Base-by-base conservation (phyloP, 768 basidiomycete genomes). In the Boletus rufocinnamomeus region DNA sequence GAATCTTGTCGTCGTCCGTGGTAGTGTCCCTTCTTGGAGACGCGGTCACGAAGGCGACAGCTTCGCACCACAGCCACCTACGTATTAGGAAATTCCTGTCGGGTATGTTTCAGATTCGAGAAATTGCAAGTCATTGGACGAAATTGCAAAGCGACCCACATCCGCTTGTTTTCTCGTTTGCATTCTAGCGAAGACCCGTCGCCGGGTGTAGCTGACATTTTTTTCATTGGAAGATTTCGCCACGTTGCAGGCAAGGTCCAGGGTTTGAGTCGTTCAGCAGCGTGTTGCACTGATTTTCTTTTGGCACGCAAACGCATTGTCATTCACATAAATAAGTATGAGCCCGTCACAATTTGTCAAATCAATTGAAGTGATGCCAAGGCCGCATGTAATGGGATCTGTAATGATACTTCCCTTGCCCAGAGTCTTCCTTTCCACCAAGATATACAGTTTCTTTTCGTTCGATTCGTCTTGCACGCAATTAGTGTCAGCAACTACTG, bases 1-100 rank as follows among this genome's bases (percentile, higher is more conserved):
- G 34, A 32, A 6, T 0, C 35, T 50, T 11, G 61, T 44, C 47
- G 66, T 64, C 35, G 55, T 54, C 32, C 14, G 45, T 50, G 56
- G 46, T 54, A 32, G 45, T 40, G 47, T 40, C 35, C 30, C 14
- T 32, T 14, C 23, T 11, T 41, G n/a, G 49, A 40, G 50, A 16
- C 16, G 40, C 35, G 10, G 41, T 16, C n/a, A 21, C 25, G 13
- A 21, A 41, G 28, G 32, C n/a, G 23, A 44, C 1, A 9, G 25
- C 17, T 13, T 27, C n/a, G 4, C 19, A 3, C 3, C 44, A 55
- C 48, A 48, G 38, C 37, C 55, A 54, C 49, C 0, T 23, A 59
- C 52, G 14, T 25, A 62, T 62, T 56, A 43, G 67, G 67, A 19
- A 66, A 62, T 60, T 16, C 55, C 45, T 21, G 52, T 16, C 38